These are phyloP conservation scores for Chaetomium cochliodes DNA, from an alignment of 495 filamentous ascomycete genomes.

Conservation along the genomic window DNA sequence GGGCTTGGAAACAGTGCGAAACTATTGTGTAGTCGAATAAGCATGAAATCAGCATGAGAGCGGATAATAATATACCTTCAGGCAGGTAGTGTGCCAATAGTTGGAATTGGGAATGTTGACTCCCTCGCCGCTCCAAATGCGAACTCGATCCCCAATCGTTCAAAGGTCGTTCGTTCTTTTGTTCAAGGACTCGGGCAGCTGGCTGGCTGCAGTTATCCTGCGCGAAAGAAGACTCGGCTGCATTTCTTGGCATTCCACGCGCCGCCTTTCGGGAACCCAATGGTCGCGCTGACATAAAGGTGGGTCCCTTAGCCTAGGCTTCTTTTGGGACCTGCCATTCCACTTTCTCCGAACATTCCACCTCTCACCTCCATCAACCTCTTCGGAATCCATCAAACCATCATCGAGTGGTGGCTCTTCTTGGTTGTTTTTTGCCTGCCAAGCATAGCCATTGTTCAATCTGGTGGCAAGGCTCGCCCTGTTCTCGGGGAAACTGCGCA, in stretches of 20 bases:
- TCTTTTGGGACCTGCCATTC: slow-evolving; percentile 14
- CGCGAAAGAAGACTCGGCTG: background rate
- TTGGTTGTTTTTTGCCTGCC: slow-evolving; percentile 11
- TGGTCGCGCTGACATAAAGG: background rate
- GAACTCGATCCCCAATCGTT: too few relatives aligned
- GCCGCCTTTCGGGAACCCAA: slow-evolving; percentile 9
- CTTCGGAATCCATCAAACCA: slow-evolving; percentile 7
- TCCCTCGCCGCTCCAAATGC: too few relatives aligned
- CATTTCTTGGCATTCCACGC: slow-evolving; percentile 25
- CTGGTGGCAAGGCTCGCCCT: background rate
- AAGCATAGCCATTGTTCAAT: slow-evolving; percentile 9
- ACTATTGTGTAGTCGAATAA: background rate
- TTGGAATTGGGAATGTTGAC: too few relatives aligned
- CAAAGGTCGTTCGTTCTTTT: background rate
- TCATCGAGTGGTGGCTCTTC: slow-evolving; percentile 18
- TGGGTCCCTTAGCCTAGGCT: slow-evolving; percentile 21
- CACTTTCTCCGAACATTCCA: slow-evolving; percentile 23
- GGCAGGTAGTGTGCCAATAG: too few relatives aligned
- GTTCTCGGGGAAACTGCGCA: background rate
- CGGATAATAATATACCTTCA: too few relatives aligned
- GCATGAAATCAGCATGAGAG: background rate
- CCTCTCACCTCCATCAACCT: slow-evolving; percentile 19
- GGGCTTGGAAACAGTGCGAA: background rate
- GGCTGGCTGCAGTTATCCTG: background rate
- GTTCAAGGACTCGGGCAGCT: background rate